Evolutionary conservation across 805 yeast genomes (phyloP).

Genomic region (Candida anglica): DNA sequence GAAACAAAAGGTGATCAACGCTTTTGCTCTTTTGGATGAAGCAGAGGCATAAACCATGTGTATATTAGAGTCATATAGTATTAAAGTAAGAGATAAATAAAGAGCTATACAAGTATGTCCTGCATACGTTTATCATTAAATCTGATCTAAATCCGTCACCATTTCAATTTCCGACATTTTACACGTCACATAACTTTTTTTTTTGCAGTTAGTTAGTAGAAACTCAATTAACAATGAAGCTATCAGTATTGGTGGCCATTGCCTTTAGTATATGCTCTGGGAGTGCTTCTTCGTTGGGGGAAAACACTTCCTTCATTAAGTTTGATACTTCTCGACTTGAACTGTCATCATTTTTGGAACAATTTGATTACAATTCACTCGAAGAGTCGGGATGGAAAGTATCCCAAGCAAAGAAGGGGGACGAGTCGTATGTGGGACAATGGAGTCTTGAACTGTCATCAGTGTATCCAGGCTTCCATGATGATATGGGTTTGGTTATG

Average conservation of each 20-base stretch:
- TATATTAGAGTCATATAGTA: no score
- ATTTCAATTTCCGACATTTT: no score
- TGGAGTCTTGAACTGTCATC: slow-evolving; percentile 63
- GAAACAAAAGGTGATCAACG: slow-evolving; percentile 12
- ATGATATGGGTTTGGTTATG: slow-evolving; percentile 75
- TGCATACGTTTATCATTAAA: no score
- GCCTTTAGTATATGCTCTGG: not conserved
- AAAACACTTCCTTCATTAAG: slow-evolving; percentile 12
- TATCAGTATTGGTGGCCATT: not conserved
- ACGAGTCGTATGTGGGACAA: slow-evolving; percentile 61
- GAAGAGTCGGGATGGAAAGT: slow-evolving; percentile 36
- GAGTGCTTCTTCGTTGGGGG: slow-evolving; percentile 4
- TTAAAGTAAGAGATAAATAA: no score
- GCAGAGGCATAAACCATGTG: slow-evolving; percentile 21
- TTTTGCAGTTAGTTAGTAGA: no score
- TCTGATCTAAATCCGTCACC: no score
- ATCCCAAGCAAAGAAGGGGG: slow-evolving; percentile 54
- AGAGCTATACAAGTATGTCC: no score
- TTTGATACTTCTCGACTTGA: slow-evolving; percentile 31
- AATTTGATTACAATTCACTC: slow-evolving; percentile 38
- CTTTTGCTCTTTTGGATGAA: slow-evolving; percentile 37
- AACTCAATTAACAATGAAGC: no score
- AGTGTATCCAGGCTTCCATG: slow-evolving; percentile 53
- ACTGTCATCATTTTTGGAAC: slow-evolving; percentile 58
- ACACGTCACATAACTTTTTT: no score